Percentiles rank a stretch among this genome's conserved stretches.
These are phyloP conservation scores for Candolleomyces aberdarensis DNA, from an alignment of 768 basidiomycete genomes.

Conservation along the genomic window DNA sequence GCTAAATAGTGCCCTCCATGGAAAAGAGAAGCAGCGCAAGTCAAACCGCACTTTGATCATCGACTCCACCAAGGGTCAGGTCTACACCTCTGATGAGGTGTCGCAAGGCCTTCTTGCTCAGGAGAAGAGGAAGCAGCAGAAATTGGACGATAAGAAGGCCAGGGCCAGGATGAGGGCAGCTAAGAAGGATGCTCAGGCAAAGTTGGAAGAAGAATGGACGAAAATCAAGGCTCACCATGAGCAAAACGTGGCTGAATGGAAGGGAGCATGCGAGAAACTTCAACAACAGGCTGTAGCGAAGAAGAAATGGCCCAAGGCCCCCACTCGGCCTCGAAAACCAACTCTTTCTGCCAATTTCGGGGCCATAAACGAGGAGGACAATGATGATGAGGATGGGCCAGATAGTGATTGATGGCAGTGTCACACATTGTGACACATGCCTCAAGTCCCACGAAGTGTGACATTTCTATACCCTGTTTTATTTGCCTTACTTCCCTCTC, in stretches of 20 bases:
- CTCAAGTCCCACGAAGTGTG: too few relatives aligned
- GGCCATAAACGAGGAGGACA: not conserved
- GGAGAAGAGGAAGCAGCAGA: not conserved
- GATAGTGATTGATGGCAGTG: too few relatives aligned
- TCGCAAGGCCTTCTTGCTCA: not conserved
- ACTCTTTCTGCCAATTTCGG: conserved; percentile 6
- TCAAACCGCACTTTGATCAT: conserved; percentile 2
- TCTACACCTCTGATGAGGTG: conserved; percentile 9
- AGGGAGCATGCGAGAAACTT: conserved; percentile 11
- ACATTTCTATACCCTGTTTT: too few relatives aligned
- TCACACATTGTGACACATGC: too few relatives aligned
- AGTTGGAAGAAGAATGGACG: conserved; percentile 12
- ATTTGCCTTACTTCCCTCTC: too few relatives aligned
- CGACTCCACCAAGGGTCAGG: conserved; percentile 9
- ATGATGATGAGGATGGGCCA: not conserved
- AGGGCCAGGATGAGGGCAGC: conserved; percentile 4
- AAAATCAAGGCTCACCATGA: conserved; percentile 13
- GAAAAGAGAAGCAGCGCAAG: conserved; percentile 8
- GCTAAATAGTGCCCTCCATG: conserved; percentile 13
- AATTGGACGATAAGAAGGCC: too few relatives aligned
- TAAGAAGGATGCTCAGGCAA: conserved; percentile 12
- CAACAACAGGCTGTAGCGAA: conserved; percentile 6
- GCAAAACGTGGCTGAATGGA: conserved; percentile 10
- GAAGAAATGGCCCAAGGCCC: conserved; percentile 16
- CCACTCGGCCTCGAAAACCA: conserved; percentile 14